These are phyloP conservation scores for Camellia sinensis DNA, from an alignment of 148 eudicot genomes.

Conservation along the genomic window DNA sequence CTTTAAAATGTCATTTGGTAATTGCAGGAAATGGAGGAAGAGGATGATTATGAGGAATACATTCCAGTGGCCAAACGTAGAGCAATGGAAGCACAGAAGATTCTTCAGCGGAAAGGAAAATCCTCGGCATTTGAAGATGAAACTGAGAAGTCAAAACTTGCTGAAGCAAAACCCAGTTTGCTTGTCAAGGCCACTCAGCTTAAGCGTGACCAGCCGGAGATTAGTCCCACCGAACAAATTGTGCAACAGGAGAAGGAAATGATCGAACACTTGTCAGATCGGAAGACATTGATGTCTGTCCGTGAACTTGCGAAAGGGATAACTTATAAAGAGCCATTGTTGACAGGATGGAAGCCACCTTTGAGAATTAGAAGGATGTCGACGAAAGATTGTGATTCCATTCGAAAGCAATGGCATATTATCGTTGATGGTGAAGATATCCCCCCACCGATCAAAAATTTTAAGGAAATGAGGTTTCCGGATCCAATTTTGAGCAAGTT, in stretches of 20 bases:
- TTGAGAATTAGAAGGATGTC: slow-evolving; percentile 62
- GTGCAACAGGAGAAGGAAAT: slow-evolving; percentile 76
- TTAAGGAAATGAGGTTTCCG: slow-evolving; percentile 77
- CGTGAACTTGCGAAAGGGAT: slow-evolving; percentile 89
- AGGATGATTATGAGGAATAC: slow-evolving; percentile 69
- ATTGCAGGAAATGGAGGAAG: slow-evolving; percentile 57
- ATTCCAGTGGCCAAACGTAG: slow-evolving; percentile 77
- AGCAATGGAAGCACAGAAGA: slow-evolving; percentile 68
- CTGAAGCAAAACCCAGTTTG: slow-evolving; percentile 63
- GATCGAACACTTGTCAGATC: slow-evolving; percentile 76
- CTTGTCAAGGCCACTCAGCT: slow-evolving; percentile 68
- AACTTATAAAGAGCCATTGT: slow-evolving; percentile 66
- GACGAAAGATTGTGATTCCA: slow-evolving; percentile 45
- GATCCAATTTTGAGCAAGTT: slow-evolving; percentile 57
- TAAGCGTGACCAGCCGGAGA: slow-evolving; percentile 70
- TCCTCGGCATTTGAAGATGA: slow-evolving; percentile 43
- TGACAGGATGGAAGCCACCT: slow-evolving; percentile 78
- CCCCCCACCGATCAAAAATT: slow-evolving; percentile 88
- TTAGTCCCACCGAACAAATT: slow-evolving; percentile 58
- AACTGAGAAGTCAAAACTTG: slow-evolving; percentile 39
- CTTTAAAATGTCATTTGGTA: not conserved
- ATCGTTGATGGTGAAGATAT: slow-evolving; percentile 79
- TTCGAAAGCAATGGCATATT: slow-evolving; percentile 82
- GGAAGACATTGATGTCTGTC: slow-evolving; percentile 75
- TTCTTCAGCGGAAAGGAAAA: slow-evolving; percentile 66